These are phyloP conservation scores for Colletotrichum higginsianum DNA, from an alignment of 2,329 filamentous ascomycete genomes.

Conservation along the genomic window DNA sequence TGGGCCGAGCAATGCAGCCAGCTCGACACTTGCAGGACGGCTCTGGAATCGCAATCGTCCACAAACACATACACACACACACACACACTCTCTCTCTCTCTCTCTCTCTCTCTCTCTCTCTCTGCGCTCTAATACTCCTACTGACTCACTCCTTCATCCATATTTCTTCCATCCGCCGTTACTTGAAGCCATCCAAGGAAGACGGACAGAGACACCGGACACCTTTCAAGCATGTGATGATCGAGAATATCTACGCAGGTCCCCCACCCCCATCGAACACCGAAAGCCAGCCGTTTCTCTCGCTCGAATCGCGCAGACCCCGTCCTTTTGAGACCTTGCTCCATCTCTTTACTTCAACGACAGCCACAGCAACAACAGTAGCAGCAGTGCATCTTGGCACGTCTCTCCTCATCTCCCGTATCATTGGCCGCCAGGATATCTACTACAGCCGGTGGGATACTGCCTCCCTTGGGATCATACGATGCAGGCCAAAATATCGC, in stretches of 20 bases:
- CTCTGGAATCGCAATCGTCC: constrained; percentile 21
- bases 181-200: no score
- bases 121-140: not conserved
- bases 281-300: not conserved
- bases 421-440: not conserved
- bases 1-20: constrained; percentile 28
- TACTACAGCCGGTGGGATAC: not conserved
- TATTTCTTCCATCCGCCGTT: no score
- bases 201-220: not conserved
- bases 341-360: not conserved
- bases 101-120: no score
- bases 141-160: no score
- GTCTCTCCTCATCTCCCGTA: not conserved
- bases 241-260: not conserved
- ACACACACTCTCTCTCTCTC: no score
- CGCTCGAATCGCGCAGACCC: constrained; percentile 1
- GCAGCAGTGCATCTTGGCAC: not conserved
- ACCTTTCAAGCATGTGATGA: not conserved
- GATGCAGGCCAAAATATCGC: no score
- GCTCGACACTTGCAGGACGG: constrained; percentile 15
- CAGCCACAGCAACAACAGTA: no score
- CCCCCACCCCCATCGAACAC: not conserved
- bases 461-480: no score
- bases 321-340: not conserved
- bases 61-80: constrained; percentile 14